These are phyloP conservation scores for Fomitopsis pulvina DNA, from an alignment of 768 basidiomycete genomes.

Conservation along the genomic window DNA sequence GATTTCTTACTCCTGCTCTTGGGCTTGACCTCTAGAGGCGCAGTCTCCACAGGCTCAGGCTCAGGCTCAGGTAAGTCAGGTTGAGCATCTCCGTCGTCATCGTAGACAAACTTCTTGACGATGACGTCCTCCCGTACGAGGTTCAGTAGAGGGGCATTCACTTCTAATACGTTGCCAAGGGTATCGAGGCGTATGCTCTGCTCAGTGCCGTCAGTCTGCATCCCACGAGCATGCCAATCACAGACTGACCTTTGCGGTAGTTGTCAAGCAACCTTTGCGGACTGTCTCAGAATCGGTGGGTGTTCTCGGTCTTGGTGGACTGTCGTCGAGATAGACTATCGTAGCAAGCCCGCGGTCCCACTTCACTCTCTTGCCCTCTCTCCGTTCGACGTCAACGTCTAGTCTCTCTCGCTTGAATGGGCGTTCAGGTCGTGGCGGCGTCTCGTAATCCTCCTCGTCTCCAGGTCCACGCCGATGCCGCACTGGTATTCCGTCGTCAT, in stretches of 20 bases:
- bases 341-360: slow-evolving; percentile 71
- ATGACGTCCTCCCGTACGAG: slow-evolving; percentile 58
- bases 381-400: slow-evolving; percentile 28
- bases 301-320: slow-evolving; percentile 43
- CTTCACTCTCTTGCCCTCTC: slow-evolving; percentile 52
- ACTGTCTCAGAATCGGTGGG: slow-evolving; percentile 34
- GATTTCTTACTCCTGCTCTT: slow-evolving; percentile 26
- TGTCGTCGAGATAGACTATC: slow-evolving; percentile 55
- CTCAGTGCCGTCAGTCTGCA: too few relatives aligned
- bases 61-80: slow-evolving; percentile 27
- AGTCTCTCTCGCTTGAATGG: slow-evolving; percentile 35
- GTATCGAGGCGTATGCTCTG: slow-evolving; percentile 60
- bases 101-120: slow-evolving; percentile 78
- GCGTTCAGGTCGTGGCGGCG: slow-evolving; percentile 43
- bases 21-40: slow-evolving; percentile 17
- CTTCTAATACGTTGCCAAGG: slow-evolving; percentile 63
- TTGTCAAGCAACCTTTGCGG: slow-evolving; percentile 62
- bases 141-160: slow-evolving; percentile 47
- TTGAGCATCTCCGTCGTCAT: slow-evolving; percentile 43
- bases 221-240: too few relatives aligned
- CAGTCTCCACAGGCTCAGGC: slow-evolving; percentile 26
- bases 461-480: slow-evolving; percentile 63
- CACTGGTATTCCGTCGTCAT: slow-evolving; percentile 22
- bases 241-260: slow-evolving; percentile 52
- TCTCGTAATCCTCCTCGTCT: slow-evolving; percentile 76